These are phyloP conservation scores for Cytospora chrysosperma DNA, from an alignment of 2,329 filamentous ascomycete species.

Conservation along the genomic window DNA sequence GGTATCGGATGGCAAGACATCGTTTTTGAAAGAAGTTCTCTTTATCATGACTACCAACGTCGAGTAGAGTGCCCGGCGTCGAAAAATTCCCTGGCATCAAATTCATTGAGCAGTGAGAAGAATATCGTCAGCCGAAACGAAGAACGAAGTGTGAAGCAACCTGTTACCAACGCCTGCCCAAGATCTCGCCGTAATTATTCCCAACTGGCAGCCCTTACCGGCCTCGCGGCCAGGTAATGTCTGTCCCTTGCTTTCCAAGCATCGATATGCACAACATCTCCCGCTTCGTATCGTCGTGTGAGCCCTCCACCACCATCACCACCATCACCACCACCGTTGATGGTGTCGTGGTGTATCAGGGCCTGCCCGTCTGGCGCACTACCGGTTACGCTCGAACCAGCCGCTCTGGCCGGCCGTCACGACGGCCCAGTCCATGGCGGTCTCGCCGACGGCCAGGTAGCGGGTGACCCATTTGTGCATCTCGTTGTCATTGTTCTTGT, in stretches of 20 bases:
- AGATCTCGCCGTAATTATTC: background rate
- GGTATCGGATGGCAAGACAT: background rate
- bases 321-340: background rate
- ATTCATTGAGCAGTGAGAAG: background rate
- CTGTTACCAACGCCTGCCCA: background rate
- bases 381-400: constrained; percentile 90
- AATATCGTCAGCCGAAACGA: background rate
- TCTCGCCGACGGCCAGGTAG: constrained; percentile 93
- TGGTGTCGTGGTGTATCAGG: background rate
- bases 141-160: background rate
- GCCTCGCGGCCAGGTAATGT: background rate
- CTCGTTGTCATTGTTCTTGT: constrained; percentile 82
- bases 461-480: constrained; percentile 86
- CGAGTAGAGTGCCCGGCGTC: background rate
- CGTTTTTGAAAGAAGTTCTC: background rate
- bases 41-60: background rate
- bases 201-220: background rate
- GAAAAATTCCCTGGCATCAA: background rate
- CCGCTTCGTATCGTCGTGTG: background rate
- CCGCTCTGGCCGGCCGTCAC: constrained; percentile 83
- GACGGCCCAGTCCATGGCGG: constrained; percentile 97
- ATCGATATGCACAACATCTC: background rate
- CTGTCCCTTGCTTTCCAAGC: background rate
- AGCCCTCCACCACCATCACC: background rate
- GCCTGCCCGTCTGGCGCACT: constrained; percentile 26